These are phyloP conservation scores for Vanderwaltozyma polyspora DNA, from an alignment of 805 yeast species.

Conservation along the genomic window DNA sequence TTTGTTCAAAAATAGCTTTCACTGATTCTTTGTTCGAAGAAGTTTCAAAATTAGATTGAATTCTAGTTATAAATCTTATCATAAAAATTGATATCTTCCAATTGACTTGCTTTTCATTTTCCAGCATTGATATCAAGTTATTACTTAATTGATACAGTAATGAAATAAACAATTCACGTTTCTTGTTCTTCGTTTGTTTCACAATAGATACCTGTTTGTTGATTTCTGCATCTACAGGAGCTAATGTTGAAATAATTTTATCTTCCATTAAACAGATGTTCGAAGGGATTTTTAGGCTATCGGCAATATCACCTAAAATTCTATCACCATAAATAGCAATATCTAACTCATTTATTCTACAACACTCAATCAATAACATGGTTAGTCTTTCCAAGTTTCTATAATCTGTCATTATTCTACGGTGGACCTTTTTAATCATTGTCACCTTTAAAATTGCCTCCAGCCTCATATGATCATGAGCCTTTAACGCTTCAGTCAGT, in stretches of 20 bases:
- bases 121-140: constrained; percentile 16
- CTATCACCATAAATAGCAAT: constrained; percentile 44
- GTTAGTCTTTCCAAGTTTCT: constrained; percentile 38
- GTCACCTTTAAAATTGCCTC: constrained; percentile 55
- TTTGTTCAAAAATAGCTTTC: constrained; percentile 33
- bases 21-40: constrained; percentile 32
- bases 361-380: constrained; percentile 41
- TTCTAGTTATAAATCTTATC: constrained; percentile 36
- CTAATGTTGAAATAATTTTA: constrained; percentile 31
- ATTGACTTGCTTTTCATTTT: constrained; percentile 19
- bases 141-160: constrained; percentile 36
- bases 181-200: constrained; percentile 47
- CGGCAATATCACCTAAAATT: constrained; percentile 33
- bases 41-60: constrained; percentile 46
- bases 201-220: constrained; percentile 48
- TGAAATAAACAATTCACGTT: constrained; percentile 33
- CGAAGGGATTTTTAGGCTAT: constrained; percentile 37
- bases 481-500: constrained; percentile 38
- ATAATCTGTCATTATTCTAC: constrained; percentile 48
- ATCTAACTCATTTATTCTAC: constrained; percentile 42
- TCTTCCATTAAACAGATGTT: constrained; percentile 42
- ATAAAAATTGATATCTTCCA: constrained; percentile 50
- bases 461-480: constrained; percentile 42
- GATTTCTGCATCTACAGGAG: constrained; percentile 50
- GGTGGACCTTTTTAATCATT: constrained; percentile 42